Evolutionary conservation across 768 basidiomycete species (phyloP).

Genomic region (Pulveroboletus sp.): DNA sequence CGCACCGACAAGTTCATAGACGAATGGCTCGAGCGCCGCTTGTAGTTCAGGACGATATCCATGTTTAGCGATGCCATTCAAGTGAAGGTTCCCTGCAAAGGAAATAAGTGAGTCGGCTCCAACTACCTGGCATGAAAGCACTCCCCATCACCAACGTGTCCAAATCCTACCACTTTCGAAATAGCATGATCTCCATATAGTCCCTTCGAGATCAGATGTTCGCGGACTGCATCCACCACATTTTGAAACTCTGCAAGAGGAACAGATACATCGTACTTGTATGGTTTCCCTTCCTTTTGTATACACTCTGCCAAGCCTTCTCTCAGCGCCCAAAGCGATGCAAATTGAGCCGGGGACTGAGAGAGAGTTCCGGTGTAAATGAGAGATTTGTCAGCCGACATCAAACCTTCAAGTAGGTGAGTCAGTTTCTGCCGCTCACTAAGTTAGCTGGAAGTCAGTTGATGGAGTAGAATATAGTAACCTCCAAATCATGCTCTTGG

Average conservation of each 20-base stretch:
- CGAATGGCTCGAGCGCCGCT: constrained; percentile 87
- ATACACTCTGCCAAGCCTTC: constrained; percentile 92
- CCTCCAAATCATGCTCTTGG: constrained; percentile 92
- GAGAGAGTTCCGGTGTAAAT: constrained; percentile 91
- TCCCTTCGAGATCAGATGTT: constrained; percentile 66
- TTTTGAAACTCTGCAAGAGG: constrained; percentile 84
- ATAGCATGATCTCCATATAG: constrained; percentile 72
- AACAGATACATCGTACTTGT: constrained; percentile 96
- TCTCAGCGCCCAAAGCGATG: constrained; percentile 86
- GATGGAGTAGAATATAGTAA: constrained; percentile 30
- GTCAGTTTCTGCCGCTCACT: constrained; percentile 72
- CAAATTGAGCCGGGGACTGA: constrained; percentile 86
- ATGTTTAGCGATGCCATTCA: constrained; percentile 80
- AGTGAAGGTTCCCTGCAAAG: constrained; percentile 79
- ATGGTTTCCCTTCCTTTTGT: constrained; percentile 90
- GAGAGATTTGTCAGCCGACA: constrained; percentile 69
- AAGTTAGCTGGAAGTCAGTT: constrained; percentile 12
- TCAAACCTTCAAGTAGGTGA: constrained; percentile 70
- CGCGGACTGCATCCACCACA: constrained; percentile 78
- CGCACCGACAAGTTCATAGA: constrained; percentile 88
- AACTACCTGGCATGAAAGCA: constrained; percentile 4
- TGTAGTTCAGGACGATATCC: constrained; percentile 82
- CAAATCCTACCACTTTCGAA: constrained; percentile 87
- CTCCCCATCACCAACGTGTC: constrained; percentile 95
- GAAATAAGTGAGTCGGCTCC: not conserved